Evolutionary conservation across 2,329 filamentous ascomycete species (phyloP).

Genomic region (Sclerotiophoma versabilis): DNA sequence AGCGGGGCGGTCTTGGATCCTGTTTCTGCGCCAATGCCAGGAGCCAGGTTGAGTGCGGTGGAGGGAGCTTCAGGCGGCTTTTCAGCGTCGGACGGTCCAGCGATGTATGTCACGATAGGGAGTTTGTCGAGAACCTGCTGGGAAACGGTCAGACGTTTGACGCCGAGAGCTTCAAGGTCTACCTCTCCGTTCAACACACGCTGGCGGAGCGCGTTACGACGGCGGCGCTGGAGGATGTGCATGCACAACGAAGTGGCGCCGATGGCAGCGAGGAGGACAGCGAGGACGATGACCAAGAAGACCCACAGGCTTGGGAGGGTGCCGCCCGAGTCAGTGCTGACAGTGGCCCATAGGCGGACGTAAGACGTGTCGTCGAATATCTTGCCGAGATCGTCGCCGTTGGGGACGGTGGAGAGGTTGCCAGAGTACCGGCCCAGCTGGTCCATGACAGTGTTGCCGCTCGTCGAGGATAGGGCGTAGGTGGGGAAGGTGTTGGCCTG

Average conservation of each 20-base stretch:
- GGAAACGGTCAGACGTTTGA: constrained; percentile 82
- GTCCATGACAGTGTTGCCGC: constrained; percentile 72
- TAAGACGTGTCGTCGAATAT: constrained; percentile 53
- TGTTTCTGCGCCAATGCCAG: constrained; percentile 25
- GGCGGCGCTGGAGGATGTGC: constrained; percentile 77
- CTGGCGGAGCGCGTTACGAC: constrained; percentile 71
- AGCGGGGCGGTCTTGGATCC: constrained; percentile 23
- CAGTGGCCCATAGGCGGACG: constrained; percentile 59
- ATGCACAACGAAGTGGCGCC: constrained; percentile 72
- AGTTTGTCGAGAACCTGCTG: constrained; percentile 73
- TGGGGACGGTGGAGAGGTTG: constrained; percentile 63
- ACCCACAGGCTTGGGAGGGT: constrained; percentile 79
- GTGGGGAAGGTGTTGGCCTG: constrained; percentile 75
- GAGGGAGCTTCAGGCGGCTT: constrained; percentile 25
- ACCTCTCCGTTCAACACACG: constrained; percentile 81
- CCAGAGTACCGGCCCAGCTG: constrained; percentile 80
- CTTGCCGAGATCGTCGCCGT: constrained; percentile 49
- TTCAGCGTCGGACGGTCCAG: constrained; percentile 17
- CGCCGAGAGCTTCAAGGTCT: constrained; percentile 83
- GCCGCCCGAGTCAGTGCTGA: constrained; percentile 62
- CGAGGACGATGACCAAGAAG: constrained; percentile 74
- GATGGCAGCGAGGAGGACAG: constrained; percentile 73
- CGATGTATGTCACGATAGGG: constrained; percentile 77
- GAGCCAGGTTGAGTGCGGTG: constrained; percentile 14
- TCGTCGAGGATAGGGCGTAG: constrained; percentile 76